Conservation (phyloP, 805 yeast genomes). For the Wickerhamomyces silvicola region DNA sequence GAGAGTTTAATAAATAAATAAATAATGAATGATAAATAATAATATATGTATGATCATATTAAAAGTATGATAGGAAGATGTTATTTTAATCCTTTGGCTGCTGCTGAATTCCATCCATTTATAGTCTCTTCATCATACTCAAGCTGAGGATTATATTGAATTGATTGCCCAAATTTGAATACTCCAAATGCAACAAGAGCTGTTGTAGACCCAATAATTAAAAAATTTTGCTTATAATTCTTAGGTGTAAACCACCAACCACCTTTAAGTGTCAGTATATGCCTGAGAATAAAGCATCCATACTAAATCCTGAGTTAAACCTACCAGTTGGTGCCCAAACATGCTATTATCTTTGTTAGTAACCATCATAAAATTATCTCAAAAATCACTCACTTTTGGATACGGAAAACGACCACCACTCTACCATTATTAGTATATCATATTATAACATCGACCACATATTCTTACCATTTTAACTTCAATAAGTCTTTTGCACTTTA, state of each 20-base stretch:
- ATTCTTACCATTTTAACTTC: too few relatives aligned
- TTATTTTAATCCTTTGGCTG: conserved; percentile 6
- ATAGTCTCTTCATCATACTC: conserved; percentile 16
- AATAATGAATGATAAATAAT: conserved; percentile 6
- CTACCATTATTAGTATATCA: too few relatives aligned
- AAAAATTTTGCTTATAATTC: conserved; percentile 16
- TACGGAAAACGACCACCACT: conserved; percentile 19
- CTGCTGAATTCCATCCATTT: conserved; percentile 19
- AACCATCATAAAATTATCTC: not conserved
- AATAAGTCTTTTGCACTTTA: too few relatives aligned
- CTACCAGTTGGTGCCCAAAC: conserved; percentile 24
- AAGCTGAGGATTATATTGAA: conserved; percentile 12
- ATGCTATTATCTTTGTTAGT: conserved; percentile 12
- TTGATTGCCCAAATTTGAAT: conserved; percentile 12
- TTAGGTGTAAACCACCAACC: conserved; percentile 23
- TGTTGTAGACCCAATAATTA: conserved; percentile 10
- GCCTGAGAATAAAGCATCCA: too few relatives aligned
- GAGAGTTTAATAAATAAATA: too few relatives aligned
- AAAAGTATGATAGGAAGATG: not conserved
- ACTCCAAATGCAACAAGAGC: conserved; percentile 11
- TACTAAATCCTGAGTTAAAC: conserved; percentile 1
- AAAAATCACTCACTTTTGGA: conserved; percentile 15
- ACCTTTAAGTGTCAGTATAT: conserved; percentile 17
- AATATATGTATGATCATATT: not conserved
- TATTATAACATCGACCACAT: too few relatives aligned